Conservation (phyloP, 108 stramenopile genomes). For the Cyclotella choctawhatcheeana region DNA sequence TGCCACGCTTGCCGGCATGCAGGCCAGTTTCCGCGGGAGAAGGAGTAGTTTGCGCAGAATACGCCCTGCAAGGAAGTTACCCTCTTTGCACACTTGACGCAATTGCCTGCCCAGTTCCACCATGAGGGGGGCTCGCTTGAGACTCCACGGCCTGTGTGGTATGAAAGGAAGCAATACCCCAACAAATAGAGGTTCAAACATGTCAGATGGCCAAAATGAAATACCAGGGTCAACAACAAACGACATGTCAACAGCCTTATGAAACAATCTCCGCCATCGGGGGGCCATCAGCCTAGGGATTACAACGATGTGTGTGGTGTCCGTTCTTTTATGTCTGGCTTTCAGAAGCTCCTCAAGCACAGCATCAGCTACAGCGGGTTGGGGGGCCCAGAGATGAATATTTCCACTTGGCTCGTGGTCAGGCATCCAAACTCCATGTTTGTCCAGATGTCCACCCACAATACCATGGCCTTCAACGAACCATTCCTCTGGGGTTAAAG, state of each 20-base stretch:
- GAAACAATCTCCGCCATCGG: constrained; percentile 23
- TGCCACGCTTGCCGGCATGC: constrained; percentile 31
- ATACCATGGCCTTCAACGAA: constrained; percentile 32
- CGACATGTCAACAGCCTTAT: constrained; percentile 32
- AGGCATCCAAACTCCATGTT: constrained; percentile 37
- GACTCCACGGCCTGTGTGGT: constrained; percentile 33
- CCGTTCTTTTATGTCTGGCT: constrained; percentile 43
- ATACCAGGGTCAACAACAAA: constrained; percentile 13
- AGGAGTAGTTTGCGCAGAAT: constrained; percentile 41
- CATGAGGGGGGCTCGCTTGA: constrained; percentile 16
- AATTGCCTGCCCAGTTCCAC: constrained; percentile 27
- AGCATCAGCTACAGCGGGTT: constrained; percentile 28
- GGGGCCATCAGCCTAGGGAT: constrained; percentile 21
- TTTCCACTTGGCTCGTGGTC: background rate
- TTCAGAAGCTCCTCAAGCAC: constrained; percentile 41
- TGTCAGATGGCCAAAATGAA: constrained; percentile 29
- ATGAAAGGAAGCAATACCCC: constrained; percentile 42
- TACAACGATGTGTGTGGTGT: constrained; percentile 27
- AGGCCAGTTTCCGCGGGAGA: constrained; percentile 10
- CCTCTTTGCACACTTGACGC: constrained; percentile 17
- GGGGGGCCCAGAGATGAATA: constrained; percentile 30
- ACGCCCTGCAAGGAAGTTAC: constrained; percentile 22
- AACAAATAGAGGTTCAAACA: constrained; percentile 41
- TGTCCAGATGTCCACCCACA: constrained; percentile 5
- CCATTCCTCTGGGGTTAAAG: constrained; percentile 19